Conservation (phyloP, 768 basidiomycete genomes). For the Lyophyllum atratum region DNA sequence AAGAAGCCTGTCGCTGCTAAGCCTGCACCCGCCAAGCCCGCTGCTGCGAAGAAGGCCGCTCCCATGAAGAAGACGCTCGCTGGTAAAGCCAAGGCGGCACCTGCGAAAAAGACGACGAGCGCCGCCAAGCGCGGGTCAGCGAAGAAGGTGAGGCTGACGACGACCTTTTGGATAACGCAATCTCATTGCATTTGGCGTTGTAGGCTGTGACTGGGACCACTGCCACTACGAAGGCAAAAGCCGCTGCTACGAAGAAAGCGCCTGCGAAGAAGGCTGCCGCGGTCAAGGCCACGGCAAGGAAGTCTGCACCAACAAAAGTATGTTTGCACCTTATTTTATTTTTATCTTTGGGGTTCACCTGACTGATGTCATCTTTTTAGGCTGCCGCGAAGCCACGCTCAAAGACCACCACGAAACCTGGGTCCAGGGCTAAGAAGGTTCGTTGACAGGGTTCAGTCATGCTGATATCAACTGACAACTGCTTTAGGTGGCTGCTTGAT, state of each 20-base stretch:
- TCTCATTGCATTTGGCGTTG: background rate
- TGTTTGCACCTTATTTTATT: conserved; percentile 6
- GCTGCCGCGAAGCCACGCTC: conserved; percentile 33
- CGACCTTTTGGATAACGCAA: background rate
- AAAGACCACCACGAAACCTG: conserved; percentile 25
- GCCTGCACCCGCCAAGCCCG: conserved; percentile 28
- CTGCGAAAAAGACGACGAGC: conserved; percentile 40
- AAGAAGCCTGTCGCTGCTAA: conserved; percentile 39
- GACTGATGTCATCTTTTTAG: conserved; percentile 14
- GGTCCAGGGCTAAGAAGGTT: conserved; percentile 33
- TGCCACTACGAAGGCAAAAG: conserved; percentile 41
- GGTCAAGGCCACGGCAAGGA: conserved; percentile 30
- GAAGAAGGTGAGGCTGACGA: conserved; percentile 55
- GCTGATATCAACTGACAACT: background rate
- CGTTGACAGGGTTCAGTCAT: conserved; percentile 4
- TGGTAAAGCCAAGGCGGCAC: conserved; percentile 22
- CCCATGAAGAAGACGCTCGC: conserved; percentile 26
- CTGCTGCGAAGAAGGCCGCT: conserved; percentile 27
- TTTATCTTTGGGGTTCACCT: background rate
- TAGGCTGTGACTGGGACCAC: conserved; percentile 56
- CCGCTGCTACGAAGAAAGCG: conserved; percentile 38
- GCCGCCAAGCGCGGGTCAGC: conserved; percentile 48
- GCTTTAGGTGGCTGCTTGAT: conserved; percentile 23
- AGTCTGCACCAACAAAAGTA: conserved; percentile 33
- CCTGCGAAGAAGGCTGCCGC: conserved; percentile 36